Base-by-base conservation (phyloP, 2,329 filamentous ascomycete genomes). In the Curvularia eragrostidis region DNA sequence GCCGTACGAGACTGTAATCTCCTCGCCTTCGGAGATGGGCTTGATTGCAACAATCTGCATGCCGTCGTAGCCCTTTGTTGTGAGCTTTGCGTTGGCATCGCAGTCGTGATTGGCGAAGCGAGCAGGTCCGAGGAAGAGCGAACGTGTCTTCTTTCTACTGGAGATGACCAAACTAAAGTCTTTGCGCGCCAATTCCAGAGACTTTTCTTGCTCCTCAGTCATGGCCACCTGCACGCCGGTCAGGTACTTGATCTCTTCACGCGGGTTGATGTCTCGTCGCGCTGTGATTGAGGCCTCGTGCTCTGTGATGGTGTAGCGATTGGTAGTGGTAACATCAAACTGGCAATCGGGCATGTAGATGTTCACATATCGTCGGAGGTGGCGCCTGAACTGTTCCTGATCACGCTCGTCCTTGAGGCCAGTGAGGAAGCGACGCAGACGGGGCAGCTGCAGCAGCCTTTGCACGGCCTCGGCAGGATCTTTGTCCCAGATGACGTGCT, bases 21-120 rank as follows among this genome's bases (percentile, higher is more conserved):
- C 95, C 59, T 99, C 93, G 3, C 93, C 95, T 1, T 90, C 82
- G 10, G 89, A 85, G 60, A 99, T 98, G 57, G 93, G 85, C 64
- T 88, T 87, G 32, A 88, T 87, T 2, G 95, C 92, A 48, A 96
- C 87, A 55, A 99, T 93, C 71, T 96, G 91, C 80, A 99, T 97
- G 34, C 92, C 92, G 56, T 93, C 88, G 55, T 89, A 87, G 44
- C 93, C 91, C 34, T 87, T 90, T 34, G 92, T 97, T 67, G 91
- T 89, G 43, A 99, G 84, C 71, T 89, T 87, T 8, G 93, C 93
- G 79, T 98, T 99, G 30, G 95, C 92, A 66, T 90, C 85, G 79
- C 95, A 99, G 76, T 99, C 95, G 78, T 99, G 95, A 73, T 99
- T 99, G 24, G 95, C 93, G 75, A 99, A 98, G 49, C 95, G 88